Evolutionary conservation across 2,329 filamentous ascomycete species (phyloP).

Genomic region (Aspergillus eucalypticola): DNA sequence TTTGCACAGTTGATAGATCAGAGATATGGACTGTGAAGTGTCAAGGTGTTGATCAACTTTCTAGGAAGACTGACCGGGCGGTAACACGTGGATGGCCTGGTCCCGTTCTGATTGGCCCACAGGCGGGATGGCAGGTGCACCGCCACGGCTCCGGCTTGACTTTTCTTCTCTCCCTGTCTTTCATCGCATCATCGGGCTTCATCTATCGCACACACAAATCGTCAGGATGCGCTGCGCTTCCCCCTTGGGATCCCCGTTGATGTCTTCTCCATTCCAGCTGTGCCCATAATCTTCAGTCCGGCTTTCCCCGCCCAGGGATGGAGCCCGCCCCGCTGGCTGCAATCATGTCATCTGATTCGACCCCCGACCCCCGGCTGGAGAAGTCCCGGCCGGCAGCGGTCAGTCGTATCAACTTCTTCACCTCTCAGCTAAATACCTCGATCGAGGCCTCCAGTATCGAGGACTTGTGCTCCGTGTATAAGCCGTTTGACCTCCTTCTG

Average conservation of each 20-base stretch:
- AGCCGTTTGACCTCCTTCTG: constrained; percentile 68
- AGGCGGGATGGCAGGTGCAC: neutral
- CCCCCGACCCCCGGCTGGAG: neutral
- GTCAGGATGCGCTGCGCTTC: neutral
- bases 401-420: constrained; percentile 1
- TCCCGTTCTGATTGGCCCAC: neutral
- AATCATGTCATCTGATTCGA: neutral
- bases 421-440: constrained; percentile 88
- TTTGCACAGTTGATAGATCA: too few relatives aligned
- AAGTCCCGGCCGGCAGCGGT: neutral
- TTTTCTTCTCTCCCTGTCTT: neutral
- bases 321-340: neutral
- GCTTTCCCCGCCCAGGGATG: neutral
- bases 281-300: neutral
- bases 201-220: neutral
- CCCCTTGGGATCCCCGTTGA: neutral
- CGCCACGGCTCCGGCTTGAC: neutral
- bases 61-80: neutral
- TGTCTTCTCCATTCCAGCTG: neutral
- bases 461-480: constrained; percentile 78
- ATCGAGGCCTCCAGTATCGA: constrained; percentile 83
- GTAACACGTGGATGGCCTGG: neutral
- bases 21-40: too few relatives aligned
- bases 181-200: neutral
- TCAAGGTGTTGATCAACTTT: too few relatives aligned